Conservation (phyloP, 2,329 filamentous ascomycete genomes). For the Ophiostoma sp. region DNA sequence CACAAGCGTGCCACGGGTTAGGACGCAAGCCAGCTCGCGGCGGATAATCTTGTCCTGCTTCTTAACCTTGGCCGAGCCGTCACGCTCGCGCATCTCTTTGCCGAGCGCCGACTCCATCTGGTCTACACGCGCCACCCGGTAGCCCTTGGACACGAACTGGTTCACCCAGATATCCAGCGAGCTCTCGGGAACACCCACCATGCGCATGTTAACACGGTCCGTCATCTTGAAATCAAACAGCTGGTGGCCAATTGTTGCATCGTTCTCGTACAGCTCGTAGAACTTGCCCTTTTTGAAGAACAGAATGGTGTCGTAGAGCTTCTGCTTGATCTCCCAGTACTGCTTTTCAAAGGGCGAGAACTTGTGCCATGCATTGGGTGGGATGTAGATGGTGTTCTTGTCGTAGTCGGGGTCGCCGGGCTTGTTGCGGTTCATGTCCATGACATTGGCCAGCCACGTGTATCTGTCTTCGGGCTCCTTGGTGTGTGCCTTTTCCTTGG, state of each 20-base stretch:
- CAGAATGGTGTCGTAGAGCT: constrained; percentile 93
- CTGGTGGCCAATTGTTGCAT: constrained; percentile 93
- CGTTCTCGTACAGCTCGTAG: constrained; percentile 96
- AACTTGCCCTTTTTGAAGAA: constrained; percentile 99
- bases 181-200: constrained; percentile 96
- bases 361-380: constrained; percentile 68
- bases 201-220: constrained; percentile 97
- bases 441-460: constrained; percentile 79
- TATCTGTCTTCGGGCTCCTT: constrained; percentile 83
- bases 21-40: constrained; percentile 81
- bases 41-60: constrained; percentile 92
- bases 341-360: constrained; percentile 97
- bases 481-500: constrained; percentile 65
- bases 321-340: constrained; percentile 99
- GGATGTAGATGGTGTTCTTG: constrained; percentile 83
- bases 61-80: constrained; percentile 55
- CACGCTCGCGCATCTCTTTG: constrained; percentile 96
- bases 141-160: constrained; percentile 96
- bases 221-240: constrained; percentile 97
- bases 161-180: constrained; percentile 97
- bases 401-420: constrained; percentile 83
- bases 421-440: constrained; percentile 77
- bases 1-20: constrained; percentile 88
- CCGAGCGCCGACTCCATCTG: constrained; percentile 93
- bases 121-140: constrained; percentile 93